These are phyloP conservation scores for Lyophyllum atratum DNA, from an alignment of 768 basidiomycete species.

Conservation along the genomic window DNA sequence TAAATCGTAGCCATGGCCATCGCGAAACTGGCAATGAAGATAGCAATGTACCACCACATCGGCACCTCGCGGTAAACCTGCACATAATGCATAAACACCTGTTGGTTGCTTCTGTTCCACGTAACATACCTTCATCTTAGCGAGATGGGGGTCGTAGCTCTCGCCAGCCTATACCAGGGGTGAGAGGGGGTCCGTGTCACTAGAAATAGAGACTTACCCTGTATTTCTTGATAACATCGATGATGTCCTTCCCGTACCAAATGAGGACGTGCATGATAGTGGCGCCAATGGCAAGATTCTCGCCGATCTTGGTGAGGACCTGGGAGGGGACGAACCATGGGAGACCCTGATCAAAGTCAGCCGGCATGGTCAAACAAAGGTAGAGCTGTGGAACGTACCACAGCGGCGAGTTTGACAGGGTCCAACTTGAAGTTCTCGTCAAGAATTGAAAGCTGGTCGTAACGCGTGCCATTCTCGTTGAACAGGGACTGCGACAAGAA, in stretches of 20 bases:
- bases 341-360: slow-evolving; percentile 32
- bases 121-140: slow-evolving; percentile 49
- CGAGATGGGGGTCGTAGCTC: slow-evolving; percentile 53
- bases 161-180: slow-evolving; percentile 28
- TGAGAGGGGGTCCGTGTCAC: not conserved
- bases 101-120: too few relatives aligned
- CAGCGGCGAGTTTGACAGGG: slow-evolving; percentile 43
- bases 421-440: slow-evolving; percentile 53
- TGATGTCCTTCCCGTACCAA: slow-evolving; percentile 55
- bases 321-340: slow-evolving; percentile 50
- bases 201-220: slow-evolving; percentile 32
- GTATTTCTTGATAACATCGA: slow-evolving; percentile 41
- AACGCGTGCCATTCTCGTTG: slow-evolving; percentile 47
- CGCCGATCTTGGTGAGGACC: slow-evolving; percentile 40
- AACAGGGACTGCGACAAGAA: slow-evolving; percentile 56
- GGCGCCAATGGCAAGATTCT: slow-evolving; percentile 42
- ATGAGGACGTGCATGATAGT: slow-evolving; percentile 52
- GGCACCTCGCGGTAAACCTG: slow-evolving; percentile 41
- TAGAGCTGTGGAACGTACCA: slow-evolving; percentile 33
- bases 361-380: slow-evolving; percentile 13
- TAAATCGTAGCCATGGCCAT: slow-evolving; percentile 59
- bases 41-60: slow-evolving; percentile 51
- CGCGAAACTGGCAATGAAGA: slow-evolving; percentile 44
- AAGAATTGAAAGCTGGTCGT: slow-evolving; percentile 54
- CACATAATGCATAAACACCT: not conserved